These are phyloP conservation scores for Chimonanthus salicifolius DNA, from an alignment of 164 flowering plant genomes.

Conservation along the genomic window DNA sequence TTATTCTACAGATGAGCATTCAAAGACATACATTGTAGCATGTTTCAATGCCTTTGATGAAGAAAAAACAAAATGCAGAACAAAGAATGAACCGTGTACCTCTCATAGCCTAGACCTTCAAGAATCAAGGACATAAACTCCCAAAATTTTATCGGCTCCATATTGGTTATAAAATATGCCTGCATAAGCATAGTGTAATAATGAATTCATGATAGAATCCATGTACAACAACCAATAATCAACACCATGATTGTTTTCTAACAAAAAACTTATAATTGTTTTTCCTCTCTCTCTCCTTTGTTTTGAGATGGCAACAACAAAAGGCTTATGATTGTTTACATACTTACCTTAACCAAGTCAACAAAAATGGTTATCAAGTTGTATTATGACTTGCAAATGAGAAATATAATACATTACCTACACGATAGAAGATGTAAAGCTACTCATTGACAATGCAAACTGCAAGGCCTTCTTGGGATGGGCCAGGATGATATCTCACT, in stretches of 20 bases:
- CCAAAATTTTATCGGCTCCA: slow-evolving; percentile 96
- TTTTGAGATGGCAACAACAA: too few relatives aligned
- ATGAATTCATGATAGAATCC: not conserved
- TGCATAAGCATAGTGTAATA: slow-evolving; percentile 25
- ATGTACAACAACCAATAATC: not conserved
- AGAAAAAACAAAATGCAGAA: not conserved
- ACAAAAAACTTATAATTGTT: not conserved
- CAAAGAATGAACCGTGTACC: slow-evolving; percentile 33
- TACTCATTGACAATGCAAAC: too few relatives aligned
- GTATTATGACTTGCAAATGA: too few relatives aligned
- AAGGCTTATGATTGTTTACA: too few relatives aligned
- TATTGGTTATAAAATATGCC: slow-evolving; percentile 94
- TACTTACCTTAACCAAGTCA: too few relatives aligned
- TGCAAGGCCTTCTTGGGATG: too few relatives aligned
- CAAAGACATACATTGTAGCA: not conserved
- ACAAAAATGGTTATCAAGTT: too few relatives aligned
- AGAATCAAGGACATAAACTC: slow-evolving; percentile 82
- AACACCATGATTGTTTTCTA: not conserved
- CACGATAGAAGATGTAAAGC: too few relatives aligned
- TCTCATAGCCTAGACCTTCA: slow-evolving; percentile 94
- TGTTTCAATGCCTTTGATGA: not conserved
- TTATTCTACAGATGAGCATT: too few relatives aligned
- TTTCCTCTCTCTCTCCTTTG: not conserved
- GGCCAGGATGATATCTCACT: too few relatives aligned
- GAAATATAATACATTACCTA: too few relatives aligned